Percentiles rank a stretch among this genome's conserved stretches.
These are phyloP conservation scores for Centaurea solstitialis DNA, from an alignment of 129 eudicot species.

Conservation along the genomic window DNA sequence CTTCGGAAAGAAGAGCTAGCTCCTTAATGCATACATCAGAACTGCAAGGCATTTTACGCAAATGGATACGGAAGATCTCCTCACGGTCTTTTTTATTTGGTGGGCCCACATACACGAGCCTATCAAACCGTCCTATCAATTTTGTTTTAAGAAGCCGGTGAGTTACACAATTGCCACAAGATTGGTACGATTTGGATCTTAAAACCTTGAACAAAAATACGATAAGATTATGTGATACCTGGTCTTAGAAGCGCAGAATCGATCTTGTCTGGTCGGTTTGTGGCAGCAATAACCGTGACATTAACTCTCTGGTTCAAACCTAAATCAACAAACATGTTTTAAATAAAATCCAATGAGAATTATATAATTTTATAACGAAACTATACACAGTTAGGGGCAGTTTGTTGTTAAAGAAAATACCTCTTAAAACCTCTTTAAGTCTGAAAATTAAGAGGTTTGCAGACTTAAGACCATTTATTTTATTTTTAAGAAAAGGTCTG, in stretches of 20 bases:
- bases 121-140: slow-evolving; percentile 81
- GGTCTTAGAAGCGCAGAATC: slow-evolving; percentile 96
- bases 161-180: not conserved
- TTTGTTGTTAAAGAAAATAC: no score
- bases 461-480: no score
- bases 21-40: slow-evolving; percentile 65
- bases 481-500: no score
- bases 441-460: no score
- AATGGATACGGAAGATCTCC: slow-evolving; percentile 73
- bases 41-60: slow-evolving; percentile 65
- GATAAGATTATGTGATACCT: slow-evolving; percentile 46
- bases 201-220: slow-evolving; percentile 6
- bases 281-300: slow-evolving; percentile 96
- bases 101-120: slow-evolving; percentile 84
- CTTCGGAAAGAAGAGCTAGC: slow-evolving; percentile 73
- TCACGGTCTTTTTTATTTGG: slow-evolving; percentile 72
- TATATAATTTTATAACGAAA: not conserved
- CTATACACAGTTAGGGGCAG: not conserved
- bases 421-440: no score
- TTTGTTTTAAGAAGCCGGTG: not conserved
- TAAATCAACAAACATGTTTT: slow-evolving; percentile 30
- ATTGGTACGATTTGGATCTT: not conserved
- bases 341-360: slow-evolving; percentile 3
- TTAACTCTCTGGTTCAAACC: slow-evolving; percentile 84
- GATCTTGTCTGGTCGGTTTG: slow-evolving; percentile 92